Evolutionary conservation across 805 yeast genomes (phyloP), one percentile per base, ranked within the genome.

Genomic region (Barnettozyma salicaria): DNA sequence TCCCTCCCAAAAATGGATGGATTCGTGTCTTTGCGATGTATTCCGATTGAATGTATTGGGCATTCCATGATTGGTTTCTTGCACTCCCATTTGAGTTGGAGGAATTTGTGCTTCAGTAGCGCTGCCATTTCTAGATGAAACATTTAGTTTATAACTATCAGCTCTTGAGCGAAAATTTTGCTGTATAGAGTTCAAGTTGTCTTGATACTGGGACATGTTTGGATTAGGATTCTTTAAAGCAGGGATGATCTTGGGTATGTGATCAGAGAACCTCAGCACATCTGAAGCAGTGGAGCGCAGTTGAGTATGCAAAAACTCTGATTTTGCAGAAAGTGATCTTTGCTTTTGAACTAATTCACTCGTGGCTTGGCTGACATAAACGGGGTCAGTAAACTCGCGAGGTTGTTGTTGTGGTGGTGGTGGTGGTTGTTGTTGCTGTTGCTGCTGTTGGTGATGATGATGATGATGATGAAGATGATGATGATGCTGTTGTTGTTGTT

Each of bases 1-100:
- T n/a, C 34, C 30, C 30, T 47, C 51, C 58, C 58, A 54, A 31
- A 52, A 53, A 27, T 48, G 51, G 18, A 53, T 46, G 10, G 52
- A 43, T 6, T 49, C 49, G 30, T 37, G 39, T 30, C 48, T 41
- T 26, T 40, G 41, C 10, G 41, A 30, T 22, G 23, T 32, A 17
- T 34, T 31, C 9, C 41, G 28, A 16, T 41, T 19, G 23, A 38
- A 41, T 20, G 51, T 48, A 9, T 36, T 34, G 20, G 37, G 37
- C 33, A 37, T 36, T 6, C 24, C 23, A 19, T 14, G 37, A 2
- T 24, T 23, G 24, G 39, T 14, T 18, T 34, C 24, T 9, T 37
- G 37, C n/a, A n/a, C n/a, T n/a, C n/a, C n/a, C n/a, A n/a, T n/a
- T n/a, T n/a, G n/a, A n/a, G n/a, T n/a, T n/a, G n/a, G n/a, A n/a